phyloP scores from a whole-genome alignment of 345 rosid species.

The Turnera subulata region DNA sequence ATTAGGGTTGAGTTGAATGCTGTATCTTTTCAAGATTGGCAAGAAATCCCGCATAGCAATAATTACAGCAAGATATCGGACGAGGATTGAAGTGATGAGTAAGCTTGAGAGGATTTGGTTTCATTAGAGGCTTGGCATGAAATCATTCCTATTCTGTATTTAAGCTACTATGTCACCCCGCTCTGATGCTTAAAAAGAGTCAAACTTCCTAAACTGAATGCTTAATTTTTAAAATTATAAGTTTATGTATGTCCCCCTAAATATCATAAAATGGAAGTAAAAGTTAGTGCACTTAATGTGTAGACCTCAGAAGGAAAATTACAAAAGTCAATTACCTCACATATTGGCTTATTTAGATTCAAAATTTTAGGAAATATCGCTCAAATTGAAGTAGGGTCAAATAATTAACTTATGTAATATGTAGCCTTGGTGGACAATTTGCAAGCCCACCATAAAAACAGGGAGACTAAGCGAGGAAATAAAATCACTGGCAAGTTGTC shows the following conservation, averaged over 20 bases:
- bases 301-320: too few relatives aligned
- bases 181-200: neutral
- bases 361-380: too few relatives aligned
- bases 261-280: neutral
- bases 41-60: slow-evolving; percentile 20
- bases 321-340: too few relatives aligned
- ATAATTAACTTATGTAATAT: too few relatives aligned
- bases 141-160: slow-evolving; percentile 6
- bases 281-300: too few relatives aligned
- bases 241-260: neutral
- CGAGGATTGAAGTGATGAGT: slow-evolving; percentile 10
- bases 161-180: slow-evolving; percentile 9
- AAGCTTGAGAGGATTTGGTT: slow-evolving; percentile 7
- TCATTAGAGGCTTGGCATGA: neutral
- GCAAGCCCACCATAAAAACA: too few relatives aligned
- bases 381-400: too few relatives aligned
- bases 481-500: too few relatives aligned
- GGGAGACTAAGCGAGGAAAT: too few relatives aligned
- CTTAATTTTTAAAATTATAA: neutral
- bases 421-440: too few relatives aligned
- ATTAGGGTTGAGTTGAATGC: slow-evolving; percentile 10
- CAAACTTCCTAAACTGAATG: slow-evolving; percentile 4
- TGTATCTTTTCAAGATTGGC: slow-evolving; percentile 27
- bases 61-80: slow-evolving; percentile 8
- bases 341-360: too few relatives aligned